These are phyloP conservation scores for Cystobasidium slooffiae DNA, from an alignment of 1,284 basidiomycete species.

Conservation along the genomic window DNA sequence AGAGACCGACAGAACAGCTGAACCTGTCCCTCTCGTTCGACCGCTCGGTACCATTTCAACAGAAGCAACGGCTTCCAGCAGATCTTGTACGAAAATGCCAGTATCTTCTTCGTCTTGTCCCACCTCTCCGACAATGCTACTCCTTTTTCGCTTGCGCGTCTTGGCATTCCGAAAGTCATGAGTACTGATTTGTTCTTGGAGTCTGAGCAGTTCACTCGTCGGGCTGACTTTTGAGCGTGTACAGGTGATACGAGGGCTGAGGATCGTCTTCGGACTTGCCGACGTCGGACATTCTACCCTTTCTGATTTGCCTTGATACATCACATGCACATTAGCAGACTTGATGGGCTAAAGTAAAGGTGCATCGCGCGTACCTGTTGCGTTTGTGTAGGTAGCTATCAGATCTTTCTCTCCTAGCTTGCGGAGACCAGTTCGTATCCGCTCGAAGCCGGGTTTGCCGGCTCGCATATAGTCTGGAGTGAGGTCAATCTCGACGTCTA, in stretches of 20 bases:
- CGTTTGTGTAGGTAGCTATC: slow-evolving; percentile 15
- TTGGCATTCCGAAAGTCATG: slow-evolving; percentile 6
- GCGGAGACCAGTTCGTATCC: neutral
- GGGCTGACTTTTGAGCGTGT: too few relatives aligned
- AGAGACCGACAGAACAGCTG: neutral
- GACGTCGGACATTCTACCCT: slow-evolving; percentile 1
- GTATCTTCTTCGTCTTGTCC: slow-evolving; percentile 16
- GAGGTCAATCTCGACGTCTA: slow-evolving; percentile 33
- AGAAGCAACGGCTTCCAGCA: neutral
- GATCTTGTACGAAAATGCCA: slow-evolving; percentile 4
- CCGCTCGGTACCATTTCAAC: neutral
- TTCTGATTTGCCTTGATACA: neutral
- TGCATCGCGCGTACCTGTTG: slow-evolving; percentile 8
- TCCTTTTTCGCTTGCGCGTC: slow-evolving; percentile 2
- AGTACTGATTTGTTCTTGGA: neutral
- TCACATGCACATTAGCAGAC: neutral
- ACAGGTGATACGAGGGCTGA: neutral
- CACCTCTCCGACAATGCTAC: neutral
- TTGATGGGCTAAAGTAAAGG: neutral
- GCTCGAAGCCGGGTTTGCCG: slow-evolving; percentile 36
- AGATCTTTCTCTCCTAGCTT: slow-evolving; percentile 29
- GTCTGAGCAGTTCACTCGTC: neutral
- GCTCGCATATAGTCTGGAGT: slow-evolving; percentile 31
- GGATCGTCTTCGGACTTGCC: neutral
- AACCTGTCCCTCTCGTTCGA: neutral